A percentile compares a stretch with the other conserved stretches of the same genome.
Evolutionary conservation across 108 stramenopile genomes (phyloP).

Genomic region (Schizochytrium sp.): DNA sequence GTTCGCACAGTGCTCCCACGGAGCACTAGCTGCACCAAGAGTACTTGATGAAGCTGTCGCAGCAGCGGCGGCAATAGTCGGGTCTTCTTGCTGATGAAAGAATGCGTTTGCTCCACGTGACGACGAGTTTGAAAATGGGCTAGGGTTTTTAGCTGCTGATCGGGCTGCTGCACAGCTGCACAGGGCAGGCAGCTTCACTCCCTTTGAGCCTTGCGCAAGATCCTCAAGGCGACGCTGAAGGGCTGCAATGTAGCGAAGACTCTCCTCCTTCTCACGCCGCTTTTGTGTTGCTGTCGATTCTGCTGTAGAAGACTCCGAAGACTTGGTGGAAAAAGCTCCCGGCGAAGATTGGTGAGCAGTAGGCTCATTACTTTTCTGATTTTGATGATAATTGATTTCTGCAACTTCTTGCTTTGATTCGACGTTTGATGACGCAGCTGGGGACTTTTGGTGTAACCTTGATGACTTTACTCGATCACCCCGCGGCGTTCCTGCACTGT

Average conservation of each 20-base stretch:
- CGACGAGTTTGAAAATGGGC: neutral
- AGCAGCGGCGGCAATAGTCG: neutral
- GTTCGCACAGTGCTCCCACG: slow-evolving; percentile 40
- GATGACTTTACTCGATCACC: no score
- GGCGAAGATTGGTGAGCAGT: no score
- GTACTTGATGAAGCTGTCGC: no score
- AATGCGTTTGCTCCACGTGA: neutral
- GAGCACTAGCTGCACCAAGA: neutral
- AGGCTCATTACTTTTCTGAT: no score
- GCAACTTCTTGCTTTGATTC: no score
- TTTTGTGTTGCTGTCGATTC: neutral
- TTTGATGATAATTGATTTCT: no score
- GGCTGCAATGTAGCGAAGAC: slow-evolving; percentile 49
- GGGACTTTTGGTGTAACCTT: no score
- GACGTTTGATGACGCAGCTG: no score
- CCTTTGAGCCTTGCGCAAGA: neutral
- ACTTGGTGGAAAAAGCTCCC: neutral
- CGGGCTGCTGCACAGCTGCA: slow-evolving; percentile 49
- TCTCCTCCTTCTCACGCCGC: slow-evolving; percentile 52
- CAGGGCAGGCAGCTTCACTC: slow-evolving; percentile 21
- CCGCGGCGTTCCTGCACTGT: no score
- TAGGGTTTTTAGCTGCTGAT: no score
- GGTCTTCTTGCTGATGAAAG: neutral
- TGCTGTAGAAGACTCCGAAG: slow-evolving; percentile 7
- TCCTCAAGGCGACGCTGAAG: slow-evolving; percentile 26